phyloP scores from a whole-genome alignment of 495 filamentous ascomycete genomes.

The Letharia columbiana region DNA sequence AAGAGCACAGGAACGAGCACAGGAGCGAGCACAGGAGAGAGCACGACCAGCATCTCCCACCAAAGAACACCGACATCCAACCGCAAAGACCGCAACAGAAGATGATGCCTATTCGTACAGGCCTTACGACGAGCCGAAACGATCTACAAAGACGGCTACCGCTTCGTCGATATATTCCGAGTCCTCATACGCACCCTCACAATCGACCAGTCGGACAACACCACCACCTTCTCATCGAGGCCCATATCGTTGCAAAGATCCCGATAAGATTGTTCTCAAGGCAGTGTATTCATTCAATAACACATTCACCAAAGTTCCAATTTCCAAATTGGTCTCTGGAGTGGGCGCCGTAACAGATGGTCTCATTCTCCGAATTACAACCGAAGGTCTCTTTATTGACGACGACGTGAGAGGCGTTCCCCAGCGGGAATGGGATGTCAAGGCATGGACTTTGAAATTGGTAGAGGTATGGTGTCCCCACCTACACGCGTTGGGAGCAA shows the following conservation, averaged over 20 bases:
- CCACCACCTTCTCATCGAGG: conserved; percentile 71
- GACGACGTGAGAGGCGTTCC: conserved; percentile 81
- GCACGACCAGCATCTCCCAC: conserved; percentile 31
- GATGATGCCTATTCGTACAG: conserved; percentile 69
- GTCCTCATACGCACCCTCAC: conserved; percentile 73
- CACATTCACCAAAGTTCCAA: conserved; percentile 67
- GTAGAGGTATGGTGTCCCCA: conserved; percentile 83
- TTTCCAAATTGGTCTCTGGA: conserved; percentile 70
- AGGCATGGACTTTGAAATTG: conserved; percentile 90
- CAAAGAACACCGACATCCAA: conserved; percentile 49
- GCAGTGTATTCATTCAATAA: conserved; percentile 88
- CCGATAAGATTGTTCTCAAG: conserved; percentile 87
- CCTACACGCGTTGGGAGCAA: conserved; percentile 30
- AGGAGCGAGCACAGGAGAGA: conserved; percentile 30
- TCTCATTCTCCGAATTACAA: conserved; percentile 72
- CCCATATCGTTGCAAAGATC: conserved; percentile 75
- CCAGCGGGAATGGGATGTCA: conserved; percentile 95
- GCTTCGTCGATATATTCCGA: conserved; percentile 68
- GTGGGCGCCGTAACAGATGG: conserved; percentile 74
- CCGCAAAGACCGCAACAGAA: conserved; percentile 57
- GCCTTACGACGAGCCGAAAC: conserved; percentile 69
- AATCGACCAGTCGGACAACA: conserved; percentile 75
- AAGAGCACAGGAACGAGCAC: conserved; percentile 27
- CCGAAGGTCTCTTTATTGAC: conserved; percentile 91
- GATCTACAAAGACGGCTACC: conserved; percentile 32